Percentiles rank a stretch among this genome's conserved stretches.
Conservation (phyloP, 306 rosid species). For the Cicer arietinum region DNA sequence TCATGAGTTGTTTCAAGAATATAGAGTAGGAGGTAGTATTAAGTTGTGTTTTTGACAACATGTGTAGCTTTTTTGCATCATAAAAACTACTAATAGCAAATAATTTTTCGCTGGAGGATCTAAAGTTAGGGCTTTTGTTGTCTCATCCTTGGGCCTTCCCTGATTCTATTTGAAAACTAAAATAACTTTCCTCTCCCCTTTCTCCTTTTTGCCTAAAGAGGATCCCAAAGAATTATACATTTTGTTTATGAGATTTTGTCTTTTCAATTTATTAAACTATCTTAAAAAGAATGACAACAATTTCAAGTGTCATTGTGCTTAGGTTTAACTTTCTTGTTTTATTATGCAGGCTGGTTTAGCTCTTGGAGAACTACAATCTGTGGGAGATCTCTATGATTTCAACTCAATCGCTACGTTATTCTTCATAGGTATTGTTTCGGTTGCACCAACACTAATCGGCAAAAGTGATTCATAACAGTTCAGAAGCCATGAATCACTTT, state of each 20-base stretch:
- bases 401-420: conserved; percentile 88
- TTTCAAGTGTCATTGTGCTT: not conserved
- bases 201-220: not conserved
- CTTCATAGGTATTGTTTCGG: conserved; percentile 79
- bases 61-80: too few species aligned
- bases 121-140: too few species aligned
- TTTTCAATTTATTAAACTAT: not conserved
- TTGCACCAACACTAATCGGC: conserved; percentile 80
- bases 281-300: not conserved
- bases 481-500: conserved; percentile 40
- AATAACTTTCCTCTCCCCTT: not conserved
- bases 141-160: too few species aligned
- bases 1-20: conserved; percentile 16
- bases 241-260: not conserved
- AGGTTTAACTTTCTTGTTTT: conserved; percentile 3
- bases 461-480: conserved; percentile 63
- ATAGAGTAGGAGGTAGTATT: too few species aligned
- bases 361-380: conserved; percentile 83
- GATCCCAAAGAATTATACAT: not conserved
- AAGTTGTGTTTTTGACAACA: too few species aligned
- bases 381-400: conserved; percentile 94
- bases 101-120: too few species aligned
- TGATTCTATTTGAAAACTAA: too few species aligned
- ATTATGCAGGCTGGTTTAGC: conserved; percentile 84
- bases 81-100: too few species aligned